Evolutionary conservation across 192 early-diverging fungal genomes (phyloP), one percentile per base, ranked within the genome.

Genomic region (Glomus cerebriforme): DNA sequence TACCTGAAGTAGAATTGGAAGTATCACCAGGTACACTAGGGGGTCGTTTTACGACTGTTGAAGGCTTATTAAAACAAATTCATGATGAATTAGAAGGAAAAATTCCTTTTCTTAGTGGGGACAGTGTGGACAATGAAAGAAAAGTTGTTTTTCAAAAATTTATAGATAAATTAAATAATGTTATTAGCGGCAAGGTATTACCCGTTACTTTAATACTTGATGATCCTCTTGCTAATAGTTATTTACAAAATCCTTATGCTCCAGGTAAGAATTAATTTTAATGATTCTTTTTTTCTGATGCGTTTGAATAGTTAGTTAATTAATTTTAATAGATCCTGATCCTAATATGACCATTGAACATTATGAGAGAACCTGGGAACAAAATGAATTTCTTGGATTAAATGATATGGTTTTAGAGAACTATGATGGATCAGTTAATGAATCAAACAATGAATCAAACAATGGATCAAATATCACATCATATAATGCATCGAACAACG

Each of bases 21-120:
- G 83, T 98, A 83, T 84, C 90, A 31, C 85, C 90, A 9, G 97
- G 97, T 54, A 98, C 97, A 2, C 85, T 98, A 76, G 97, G 97
- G 65, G 97, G 97, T 9, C 89, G 95, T 39, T 98, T 98, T 81
- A 98, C 97, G 3, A 98, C 97, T 3, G 91, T 98, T 29, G 97
- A 98, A 84, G 97, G 97, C 8, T 87, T 98, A 65, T 80, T 98
- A 77, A 84, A 89, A 37, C 96, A 97, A 85, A 92, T 97, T 4
- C 88, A 96, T 75, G 93, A 96, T 1, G 96, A 98, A 86, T 87
- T 97, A 22, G 82, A 88, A 49, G 83, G 79, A 10, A 87, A 87
- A 63, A 83, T 89, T 19, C 91, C 91, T n/a, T 93, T 92, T 80
- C 74, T 88, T 31, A 79, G 81, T 7, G 97, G 96, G 70, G 93